Percentiles rank a stretch among this genome's conserved stretches.
Evolutionary conservation across 2,329 filamentous ascomycete species (phyloP).

Genomic region (Ambrosiella beaveri): DNA sequence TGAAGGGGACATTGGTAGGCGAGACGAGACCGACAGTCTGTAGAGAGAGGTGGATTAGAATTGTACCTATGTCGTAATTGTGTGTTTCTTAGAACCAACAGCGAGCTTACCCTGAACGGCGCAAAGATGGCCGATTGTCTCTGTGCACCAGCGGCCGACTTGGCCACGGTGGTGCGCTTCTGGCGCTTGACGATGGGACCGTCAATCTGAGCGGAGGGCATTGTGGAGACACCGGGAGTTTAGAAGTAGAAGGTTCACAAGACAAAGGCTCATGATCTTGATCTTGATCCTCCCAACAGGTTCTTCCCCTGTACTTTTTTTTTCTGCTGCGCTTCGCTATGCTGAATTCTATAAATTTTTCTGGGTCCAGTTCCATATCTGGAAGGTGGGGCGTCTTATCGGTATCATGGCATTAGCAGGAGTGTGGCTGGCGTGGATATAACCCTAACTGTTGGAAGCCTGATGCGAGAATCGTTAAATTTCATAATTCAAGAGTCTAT

Average conservation of each 20-base stretch:
- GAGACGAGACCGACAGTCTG: slow-evolving; percentile 89
- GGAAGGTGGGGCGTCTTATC: slow-evolving; percentile 10
- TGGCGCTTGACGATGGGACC: slow-evolving; percentile 59
- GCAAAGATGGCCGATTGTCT: slow-evolving; percentile 70
- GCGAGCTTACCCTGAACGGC: slow-evolving; percentile 62
- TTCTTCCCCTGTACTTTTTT: slow-evolving; percentile 1
- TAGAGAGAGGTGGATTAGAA: neutral
- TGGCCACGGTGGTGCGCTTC: slow-evolving; percentile 33
- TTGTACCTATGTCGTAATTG: neutral
- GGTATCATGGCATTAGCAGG: neutral
- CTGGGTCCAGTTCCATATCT: slow-evolving; percentile 8
- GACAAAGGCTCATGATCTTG: neutral
- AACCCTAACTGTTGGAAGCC: neutral
- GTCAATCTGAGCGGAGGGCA: slow-evolving; percentile 42
- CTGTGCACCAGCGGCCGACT: slow-evolving; percentile 23
- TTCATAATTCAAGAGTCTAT: too few species aligned
- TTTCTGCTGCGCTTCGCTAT: slow-evolving; percentile 1
- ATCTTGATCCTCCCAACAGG: neutral
- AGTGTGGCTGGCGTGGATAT: neutral
- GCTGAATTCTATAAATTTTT: slow-evolving; percentile 11
- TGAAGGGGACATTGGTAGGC: slow-evolving; percentile 78
- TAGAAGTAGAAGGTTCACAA: neutral
- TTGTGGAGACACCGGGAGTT: slow-evolving; percentile 18
- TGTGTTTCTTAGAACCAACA: neutral
- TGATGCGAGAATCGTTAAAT: too few species aligned